Conservation (phyloP, 768 basidiomycete genomes). For the Tubosaeta sp. region DNA sequence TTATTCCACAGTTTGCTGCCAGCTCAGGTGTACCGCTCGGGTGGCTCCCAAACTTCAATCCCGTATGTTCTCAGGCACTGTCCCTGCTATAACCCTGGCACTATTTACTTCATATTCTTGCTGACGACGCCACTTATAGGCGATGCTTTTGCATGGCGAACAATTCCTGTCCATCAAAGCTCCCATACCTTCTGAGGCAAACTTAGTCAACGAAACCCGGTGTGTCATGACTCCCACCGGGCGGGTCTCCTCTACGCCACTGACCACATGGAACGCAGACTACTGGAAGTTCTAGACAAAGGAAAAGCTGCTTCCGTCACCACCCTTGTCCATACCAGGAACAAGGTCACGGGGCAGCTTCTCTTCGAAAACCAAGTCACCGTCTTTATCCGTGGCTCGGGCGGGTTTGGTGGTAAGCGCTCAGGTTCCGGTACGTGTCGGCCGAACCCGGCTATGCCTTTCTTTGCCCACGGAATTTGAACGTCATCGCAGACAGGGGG, state of each 20-base stretch:
- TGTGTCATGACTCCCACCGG: slow-evolving; percentile 27
- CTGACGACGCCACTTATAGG: slow-evolving; percentile 39
- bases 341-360: slow-evolving; percentile 70
- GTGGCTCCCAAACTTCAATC: slow-evolving; percentile 94
- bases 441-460: not conserved
- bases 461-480: not conserved
- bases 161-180: slow-evolving; percentile 88
- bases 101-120: not conserved
- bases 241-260: slow-evolving; percentile 2
- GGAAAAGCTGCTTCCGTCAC: slow-evolving; percentile 94
- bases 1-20: slow-evolving; percentile 85
- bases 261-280: slow-evolving; percentile 34
- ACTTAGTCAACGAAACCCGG: slow-evolving; percentile 72
- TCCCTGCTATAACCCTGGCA: not conserved
- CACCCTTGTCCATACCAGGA: slow-evolving; percentile 69
- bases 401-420: slow-evolving; percentile 95
- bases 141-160: slow-evolving; percentile 96
- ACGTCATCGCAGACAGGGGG: slow-evolving; percentile 66
- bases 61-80: slow-evolving; percentile 44
- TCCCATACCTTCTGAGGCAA: slow-evolving; percentile 81
- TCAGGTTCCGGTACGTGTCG: slow-evolving; percentile 60
- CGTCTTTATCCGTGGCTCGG: slow-evolving; percentile 86
- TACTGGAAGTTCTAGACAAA: slow-evolving; percentile 82
- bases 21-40: slow-evolving; percentile 66
- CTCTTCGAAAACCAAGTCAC: slow-evolving; percentile 93